phyloP scores from a whole-genome alignment of 108 stramenopile genomes.

The Skeletonema grethae region DNA sequence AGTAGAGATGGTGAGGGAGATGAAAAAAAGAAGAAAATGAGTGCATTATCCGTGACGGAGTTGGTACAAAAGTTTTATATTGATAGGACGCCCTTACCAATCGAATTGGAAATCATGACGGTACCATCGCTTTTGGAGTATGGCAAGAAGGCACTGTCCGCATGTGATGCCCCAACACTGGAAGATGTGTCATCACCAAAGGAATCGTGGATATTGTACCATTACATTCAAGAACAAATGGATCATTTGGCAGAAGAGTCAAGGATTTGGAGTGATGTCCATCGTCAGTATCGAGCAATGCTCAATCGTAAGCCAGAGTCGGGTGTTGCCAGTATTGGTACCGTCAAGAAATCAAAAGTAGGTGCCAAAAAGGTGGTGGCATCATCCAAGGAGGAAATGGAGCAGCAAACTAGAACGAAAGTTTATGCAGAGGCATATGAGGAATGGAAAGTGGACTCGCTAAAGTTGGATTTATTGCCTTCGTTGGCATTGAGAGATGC shows the following conservation, averaged over 20 bases:
- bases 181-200: not conserved
- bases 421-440: slow-evolving; percentile 21
- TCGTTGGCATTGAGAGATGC: slow-evolving; percentile 30
- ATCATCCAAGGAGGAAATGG: slow-evolving; percentile 10
- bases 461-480: slow-evolving; percentile 8
- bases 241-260: slow-evolving; percentile 17
- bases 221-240: slow-evolving; percentile 25
- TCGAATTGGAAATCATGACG: slow-evolving; percentile 2
- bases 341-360: not conserved
- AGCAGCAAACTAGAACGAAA: slow-evolving; percentile 11
- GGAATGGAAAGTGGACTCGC: slow-evolving; percentile 8
- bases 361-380: not conserved
- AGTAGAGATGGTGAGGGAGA: not conserved
- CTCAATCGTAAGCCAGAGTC: slow-evolving; percentile 37
- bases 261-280: slow-evolving; percentile 25
- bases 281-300: slow-evolving; percentile 12
- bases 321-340: not conserved
- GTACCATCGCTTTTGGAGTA: not conserved
- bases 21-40: not conserved
- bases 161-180: not conserved
- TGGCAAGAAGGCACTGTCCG: not conserved
- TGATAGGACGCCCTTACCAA: slow-evolving; percentile 3
- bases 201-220: slow-evolving; percentile 1
- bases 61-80: slow-evolving; percentile 22
- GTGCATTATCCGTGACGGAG: slow-evolving; percentile 7